phyloP scores from a whole-genome alignment of 345 rosid species.

The Balakata baccata region DNA sequence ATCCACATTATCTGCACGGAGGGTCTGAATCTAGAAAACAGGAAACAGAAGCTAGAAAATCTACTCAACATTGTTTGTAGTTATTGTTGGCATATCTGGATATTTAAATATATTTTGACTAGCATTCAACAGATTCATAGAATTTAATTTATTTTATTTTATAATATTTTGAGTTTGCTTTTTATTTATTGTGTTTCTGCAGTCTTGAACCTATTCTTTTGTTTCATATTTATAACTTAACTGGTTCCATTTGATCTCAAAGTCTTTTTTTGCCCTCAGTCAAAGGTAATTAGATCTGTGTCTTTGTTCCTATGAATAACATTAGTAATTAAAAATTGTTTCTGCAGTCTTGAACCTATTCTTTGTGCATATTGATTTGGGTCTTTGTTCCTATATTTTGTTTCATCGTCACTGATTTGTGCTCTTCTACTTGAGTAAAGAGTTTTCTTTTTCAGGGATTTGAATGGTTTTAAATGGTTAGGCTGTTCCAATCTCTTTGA shows the following conservation, averaged over 20 bases:
- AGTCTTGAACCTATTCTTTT: constrained; percentile 29
- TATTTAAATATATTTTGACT: constrained; percentile 11
- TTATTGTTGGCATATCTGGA: not conserved
- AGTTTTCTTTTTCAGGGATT: constrained; percentile 5
- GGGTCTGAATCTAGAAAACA: too few relatives aligned
- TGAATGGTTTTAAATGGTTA: constrained; percentile 8
- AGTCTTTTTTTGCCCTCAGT: constrained; percentile 20
- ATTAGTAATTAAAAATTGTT: too few relatives aligned
- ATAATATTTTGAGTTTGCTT: not conserved
- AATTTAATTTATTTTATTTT: not conserved
- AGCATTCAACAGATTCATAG: constrained; percentile 38
- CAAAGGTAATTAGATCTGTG: constrained; percentile 42
- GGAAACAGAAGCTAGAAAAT: constrained; percentile 14
- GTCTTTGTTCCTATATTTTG: constrained; percentile 27
- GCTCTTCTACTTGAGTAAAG: not conserved
- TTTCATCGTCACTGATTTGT: constrained; percentile 29
- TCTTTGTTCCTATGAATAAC: too few relatives aligned
- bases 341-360: too few relatives aligned
- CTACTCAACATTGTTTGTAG: constrained; percentile 2
- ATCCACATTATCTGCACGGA: too few relatives aligned
- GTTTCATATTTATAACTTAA: constrained; percentile 19
- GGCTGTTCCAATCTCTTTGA: constrained; percentile 8
- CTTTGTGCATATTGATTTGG: too few relatives aligned
- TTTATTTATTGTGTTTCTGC: not conserved
- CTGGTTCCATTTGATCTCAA: constrained; percentile 25